These are phyloP conservation scores for Rhododendron kiyosumense DNA, from an alignment of 148 eudicot species.

Conservation along the genomic window DNA sequence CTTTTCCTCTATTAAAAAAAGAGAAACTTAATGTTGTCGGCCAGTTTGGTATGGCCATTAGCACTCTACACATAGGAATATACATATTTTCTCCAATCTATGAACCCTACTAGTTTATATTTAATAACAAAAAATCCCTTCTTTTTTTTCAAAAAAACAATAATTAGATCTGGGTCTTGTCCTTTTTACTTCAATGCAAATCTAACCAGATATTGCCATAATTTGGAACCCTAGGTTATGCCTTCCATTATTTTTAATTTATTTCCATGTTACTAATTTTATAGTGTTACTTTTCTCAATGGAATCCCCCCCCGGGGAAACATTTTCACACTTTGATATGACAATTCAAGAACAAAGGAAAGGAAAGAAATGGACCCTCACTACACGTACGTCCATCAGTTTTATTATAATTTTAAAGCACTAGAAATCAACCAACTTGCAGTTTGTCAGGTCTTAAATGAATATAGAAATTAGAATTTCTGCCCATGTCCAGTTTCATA, in stretches of 20 bases:
- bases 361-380: not conserved
- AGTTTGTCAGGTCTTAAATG: not conserved
- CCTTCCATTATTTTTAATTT: not conserved
- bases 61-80: not conserved
- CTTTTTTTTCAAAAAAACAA: too few species aligned
- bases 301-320: not conserved
- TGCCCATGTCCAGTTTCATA: not conserved
- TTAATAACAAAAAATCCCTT: too few species aligned
- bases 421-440: conserved; percentile 4
- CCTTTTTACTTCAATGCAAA: not conserved
- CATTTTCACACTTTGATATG: not conserved
- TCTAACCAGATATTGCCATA: not conserved
- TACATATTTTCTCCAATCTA: not conserved
- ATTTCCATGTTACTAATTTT: not conserved
- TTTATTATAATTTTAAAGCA: not conserved
- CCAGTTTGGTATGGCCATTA: not conserved
- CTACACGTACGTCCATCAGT: not conserved
- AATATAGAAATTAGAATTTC: not conserved
- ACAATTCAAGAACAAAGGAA: not conserved
- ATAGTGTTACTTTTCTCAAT: not conserved
- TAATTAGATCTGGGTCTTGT: not conserved
- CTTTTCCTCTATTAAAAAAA: too few species aligned
- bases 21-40: not conserved
- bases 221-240: not conserved
- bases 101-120: not conserved